These are phyloP conservation scores for Anthostomella pinea DNA, from an alignment of 2,329 filamentous ascomycete genomes.

Conservation along the genomic window DNA sequence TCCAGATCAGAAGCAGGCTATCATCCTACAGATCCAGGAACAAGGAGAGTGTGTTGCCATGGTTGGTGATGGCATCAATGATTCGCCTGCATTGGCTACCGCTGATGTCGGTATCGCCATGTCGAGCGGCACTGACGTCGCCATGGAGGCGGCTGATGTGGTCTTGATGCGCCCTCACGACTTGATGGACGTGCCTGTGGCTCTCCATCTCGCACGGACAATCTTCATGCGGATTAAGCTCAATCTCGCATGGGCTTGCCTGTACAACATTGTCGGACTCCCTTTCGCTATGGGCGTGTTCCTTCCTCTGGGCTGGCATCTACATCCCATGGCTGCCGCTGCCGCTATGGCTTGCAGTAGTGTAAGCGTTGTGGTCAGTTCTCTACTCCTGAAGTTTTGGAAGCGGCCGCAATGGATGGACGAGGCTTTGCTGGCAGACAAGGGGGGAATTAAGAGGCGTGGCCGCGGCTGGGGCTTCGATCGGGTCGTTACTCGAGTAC, in stretches of 20 bases:
- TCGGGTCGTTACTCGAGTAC: slow-evolving; percentile 40
- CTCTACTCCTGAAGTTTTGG: slow-evolving; percentile 84
- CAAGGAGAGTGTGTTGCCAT: slow-evolving; percentile 81
- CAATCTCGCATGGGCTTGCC: slow-evolving; percentile 87
- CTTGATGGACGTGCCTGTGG: slow-evolving; percentile 87
- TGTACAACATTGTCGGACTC: slow-evolving; percentile 87
- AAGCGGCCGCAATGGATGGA: slow-evolving; percentile 83
- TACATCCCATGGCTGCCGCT: slow-evolving; percentile 92
- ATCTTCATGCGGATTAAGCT: slow-evolving; percentile 94
- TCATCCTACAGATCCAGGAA: slow-evolving; percentile 74
- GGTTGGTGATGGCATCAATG: slow-evolving; percentile 98
- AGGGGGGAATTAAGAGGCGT: slow-evolving; percentile 43
- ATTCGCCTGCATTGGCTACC: slow-evolving; percentile 90
- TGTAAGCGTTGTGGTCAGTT: slow-evolving; percentile 84
- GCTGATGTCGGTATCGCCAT: slow-evolving; percentile 93
- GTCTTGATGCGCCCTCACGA: slow-evolving; percentile 93
- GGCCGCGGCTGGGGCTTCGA: slow-evolving; percentile 40
- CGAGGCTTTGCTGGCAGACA: slow-evolving; percentile 60
- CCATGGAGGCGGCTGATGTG: slow-evolving; percentile 94
- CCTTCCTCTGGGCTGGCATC: slow-evolving; percentile 79
- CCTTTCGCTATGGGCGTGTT: slow-evolving; percentile 98
- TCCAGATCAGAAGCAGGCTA: slow-evolving; percentile 85
- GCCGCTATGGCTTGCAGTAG: slow-evolving; percentile 91
- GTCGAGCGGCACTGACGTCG: slow-evolving; percentile 88
- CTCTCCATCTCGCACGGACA: slow-evolving; percentile 73